Conservation (phyloP, 495 filamentous ascomycete species). For the Immersiella caudata region DNA sequence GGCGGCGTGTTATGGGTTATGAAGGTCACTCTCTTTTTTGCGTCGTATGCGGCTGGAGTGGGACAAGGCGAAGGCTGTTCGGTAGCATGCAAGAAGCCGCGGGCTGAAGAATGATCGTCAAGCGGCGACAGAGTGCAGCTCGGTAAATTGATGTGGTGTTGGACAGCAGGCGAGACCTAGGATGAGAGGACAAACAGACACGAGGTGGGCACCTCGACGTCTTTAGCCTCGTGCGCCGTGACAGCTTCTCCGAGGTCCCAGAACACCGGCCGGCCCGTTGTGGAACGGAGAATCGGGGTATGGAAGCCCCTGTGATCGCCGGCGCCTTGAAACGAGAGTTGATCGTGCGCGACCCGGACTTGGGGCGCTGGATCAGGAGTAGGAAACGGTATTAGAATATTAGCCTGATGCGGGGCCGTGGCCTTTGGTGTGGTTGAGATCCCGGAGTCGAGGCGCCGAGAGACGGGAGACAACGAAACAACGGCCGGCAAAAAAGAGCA, state of each 20-base stretch:
- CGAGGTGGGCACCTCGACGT: conserved; percentile 14
- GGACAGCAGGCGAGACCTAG: conserved; percentile 6
- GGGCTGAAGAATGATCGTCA: conserved; percentile 19
- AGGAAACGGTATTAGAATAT: conserved; percentile 26
- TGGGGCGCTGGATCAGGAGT: conserved; percentile 26
- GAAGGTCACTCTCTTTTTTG: background rate
- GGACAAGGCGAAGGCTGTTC: conserved; percentile 9
- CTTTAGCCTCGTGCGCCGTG: conserved; percentile 19
- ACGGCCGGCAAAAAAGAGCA: conserved; percentile 18
- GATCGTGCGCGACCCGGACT: conserved; percentile 33
- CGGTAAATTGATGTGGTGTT: conserved; percentile 15
- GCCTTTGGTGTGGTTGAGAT: conserved; percentile 2
- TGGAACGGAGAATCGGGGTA: conserved; percentile 22
- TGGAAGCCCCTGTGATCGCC: conserved; percentile 27
- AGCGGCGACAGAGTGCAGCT: conserved; percentile 5
- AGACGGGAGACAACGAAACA: conserved; percentile 9
- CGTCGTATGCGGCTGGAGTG: conserved; percentile 13
- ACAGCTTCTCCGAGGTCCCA: conserved; percentile 20
- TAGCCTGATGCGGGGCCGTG: conserved; percentile 28
- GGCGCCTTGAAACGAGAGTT: conserved; percentile 25
- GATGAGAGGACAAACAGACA: conserved; percentile 1
- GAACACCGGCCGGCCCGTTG: conserved; percentile 18
- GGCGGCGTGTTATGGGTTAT: conserved; percentile 6
- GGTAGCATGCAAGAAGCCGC: conserved; percentile 21
- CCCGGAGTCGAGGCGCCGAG: conserved; percentile 11